A percentile compares a stretch with the other conserved stretches of the same genome.
Conservation (phyloP, 768 basidiomycete genomes). For the Gymnopilus dilepis region DNA sequence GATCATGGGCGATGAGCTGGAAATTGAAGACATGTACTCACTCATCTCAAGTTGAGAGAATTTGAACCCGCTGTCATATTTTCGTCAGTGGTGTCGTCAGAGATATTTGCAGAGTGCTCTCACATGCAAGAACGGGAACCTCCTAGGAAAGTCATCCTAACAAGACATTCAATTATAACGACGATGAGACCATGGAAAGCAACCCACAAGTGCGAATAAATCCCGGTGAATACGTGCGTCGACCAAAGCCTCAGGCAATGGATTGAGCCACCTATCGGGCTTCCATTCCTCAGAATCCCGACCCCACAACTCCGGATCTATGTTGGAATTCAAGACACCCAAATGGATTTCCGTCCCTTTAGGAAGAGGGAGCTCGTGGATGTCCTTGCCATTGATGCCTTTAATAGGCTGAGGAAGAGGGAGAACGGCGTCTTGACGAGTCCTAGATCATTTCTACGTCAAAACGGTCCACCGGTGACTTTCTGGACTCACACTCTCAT, state of each 20-base stretch:
- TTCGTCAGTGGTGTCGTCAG: not conserved
- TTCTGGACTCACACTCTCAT: slow-evolving; percentile 13
- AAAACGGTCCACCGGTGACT: too few relatives aligned
- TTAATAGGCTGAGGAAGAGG: slow-evolving; percentile 42
- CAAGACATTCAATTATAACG: not conserved
- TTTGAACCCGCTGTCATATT: slow-evolving; percentile 39
- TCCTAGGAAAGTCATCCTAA: slow-evolving; percentile 31
- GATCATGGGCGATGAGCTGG: too few relatives aligned
- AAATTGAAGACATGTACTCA: slow-evolving; percentile 24
- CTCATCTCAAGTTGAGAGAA: slow-evolving; percentile 52
- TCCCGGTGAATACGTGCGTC: slow-evolving; percentile 23
- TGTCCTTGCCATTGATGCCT: slow-evolving; percentile 38
- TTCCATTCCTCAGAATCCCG: slow-evolving; percentile 49
- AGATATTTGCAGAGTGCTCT: not conserved
- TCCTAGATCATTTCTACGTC: slow-evolving; percentile 20
- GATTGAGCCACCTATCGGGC: slow-evolving; percentile 49
- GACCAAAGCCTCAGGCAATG: slow-evolving; percentile 15
- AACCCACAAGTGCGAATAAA: slow-evolving; percentile 25
- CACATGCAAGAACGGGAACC: slow-evolving; percentile 30
- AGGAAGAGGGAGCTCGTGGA: slow-evolving; percentile 42
- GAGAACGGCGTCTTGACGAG: slow-evolving; percentile 34
- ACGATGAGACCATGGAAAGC: too few relatives aligned
- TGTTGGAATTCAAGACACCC: slow-evolving; percentile 39
- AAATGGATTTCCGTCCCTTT: slow-evolving; percentile 44
- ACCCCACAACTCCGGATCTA: slow-evolving; percentile 45